Evolutionary conservation across 2,329 filamentous ascomycete genomes (phyloP).

Genomic region (Plectosphaerella sp.): DNA sequence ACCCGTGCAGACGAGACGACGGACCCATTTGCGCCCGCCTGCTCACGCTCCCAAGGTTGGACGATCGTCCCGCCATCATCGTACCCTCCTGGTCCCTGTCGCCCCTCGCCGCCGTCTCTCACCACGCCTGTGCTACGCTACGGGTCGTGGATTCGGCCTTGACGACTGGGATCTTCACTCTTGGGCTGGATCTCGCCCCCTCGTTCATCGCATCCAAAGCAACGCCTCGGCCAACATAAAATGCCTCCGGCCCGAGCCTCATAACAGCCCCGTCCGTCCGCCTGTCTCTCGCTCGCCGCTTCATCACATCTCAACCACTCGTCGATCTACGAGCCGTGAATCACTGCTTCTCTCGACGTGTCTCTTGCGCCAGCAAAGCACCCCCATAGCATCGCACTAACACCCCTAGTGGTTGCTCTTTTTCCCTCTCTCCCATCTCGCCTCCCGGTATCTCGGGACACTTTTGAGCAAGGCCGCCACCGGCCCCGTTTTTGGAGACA

Average conservation of each 20-base stretch:
- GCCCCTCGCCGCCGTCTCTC: conserved; percentile 3
- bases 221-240: conserved; percentile 13
- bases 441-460: background rate
- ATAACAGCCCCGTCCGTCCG: conserved; percentile 8
- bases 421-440: conserved; percentile 4
- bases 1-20: conserved; percentile 11
- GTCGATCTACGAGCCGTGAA: conserved; percentile 8
- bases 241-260: conserved; percentile 15
- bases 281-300: conserved; percentile 4
- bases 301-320: conserved; percentile 6
- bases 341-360: background rate
- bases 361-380: conserved; percentile 14
- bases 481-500: conserved; percentile 12
- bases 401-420: conserved; percentile 8
- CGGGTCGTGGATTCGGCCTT: background rate
- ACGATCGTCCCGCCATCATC: conserved; percentile 9
- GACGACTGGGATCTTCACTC: background rate
- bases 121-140: conserved; percentile 1
- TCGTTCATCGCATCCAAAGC: background rate
- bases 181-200: background rate
- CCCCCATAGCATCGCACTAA: conserved; percentile 12
- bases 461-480: conserved; percentile 10
- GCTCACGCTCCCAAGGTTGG: conserved; percentile 6
- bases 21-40: conserved; percentile 6
- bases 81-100: conserved; percentile 13